Percentiles rank a stretch among this genome's conserved stretches.
Evolutionary conservation across 2,329 filamentous ascomycete species (phyloP).

Genomic region (Sporothrix curviconia): DNA sequence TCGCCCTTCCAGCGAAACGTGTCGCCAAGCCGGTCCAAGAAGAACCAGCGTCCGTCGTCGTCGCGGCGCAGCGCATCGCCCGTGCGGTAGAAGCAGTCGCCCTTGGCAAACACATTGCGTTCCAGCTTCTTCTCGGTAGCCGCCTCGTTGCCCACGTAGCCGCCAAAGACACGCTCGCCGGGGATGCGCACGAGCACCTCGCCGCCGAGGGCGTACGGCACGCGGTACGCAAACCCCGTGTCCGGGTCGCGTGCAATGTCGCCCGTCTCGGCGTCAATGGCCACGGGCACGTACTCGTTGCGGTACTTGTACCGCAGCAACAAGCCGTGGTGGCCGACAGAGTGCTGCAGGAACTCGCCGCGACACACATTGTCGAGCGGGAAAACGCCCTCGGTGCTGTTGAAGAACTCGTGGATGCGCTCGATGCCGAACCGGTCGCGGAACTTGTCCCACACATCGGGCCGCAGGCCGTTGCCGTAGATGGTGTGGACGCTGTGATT

Average conservation of each 20-base stretch:
- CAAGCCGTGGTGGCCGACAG: constrained; percentile 65
- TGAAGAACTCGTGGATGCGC: constrained; percentile 68
- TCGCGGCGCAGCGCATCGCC: constrained; percentile 61
- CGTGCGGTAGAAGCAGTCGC: constrained; percentile 61
- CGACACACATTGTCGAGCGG: constrained; percentile 52
- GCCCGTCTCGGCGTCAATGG: constrained; percentile 61
- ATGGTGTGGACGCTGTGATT: constrained; percentile 53
- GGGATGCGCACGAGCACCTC: constrained; percentile 65
- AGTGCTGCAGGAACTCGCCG: constrained; percentile 55
- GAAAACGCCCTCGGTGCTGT: constrained; percentile 67
- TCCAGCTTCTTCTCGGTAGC: constrained; percentile 63
- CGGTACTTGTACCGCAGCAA: constrained; percentile 47
- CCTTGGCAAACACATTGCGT: constrained; percentile 57
- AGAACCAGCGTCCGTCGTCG: constrained; percentile 60
- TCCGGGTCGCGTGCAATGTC: constrained; percentile 59
- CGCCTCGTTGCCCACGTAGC: constrained; percentile 62
- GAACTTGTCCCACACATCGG: constrained; percentile 63
- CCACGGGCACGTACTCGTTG: constrained; percentile 58
- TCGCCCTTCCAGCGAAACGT: constrained; percentile 77
- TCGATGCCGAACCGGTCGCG: constrained; percentile 56
- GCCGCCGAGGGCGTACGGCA: constrained; percentile 61
- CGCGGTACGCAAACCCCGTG: constrained; percentile 60
- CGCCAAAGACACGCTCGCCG: constrained; percentile 53
- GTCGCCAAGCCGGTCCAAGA: constrained; percentile 62
- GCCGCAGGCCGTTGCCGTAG: constrained; percentile 61